Evolutionary conservation across 2,329 filamentous ascomycete species (phyloP), one percentile per base, ranked within the genome.

Genomic region (Cercospora sp.): DNA sequence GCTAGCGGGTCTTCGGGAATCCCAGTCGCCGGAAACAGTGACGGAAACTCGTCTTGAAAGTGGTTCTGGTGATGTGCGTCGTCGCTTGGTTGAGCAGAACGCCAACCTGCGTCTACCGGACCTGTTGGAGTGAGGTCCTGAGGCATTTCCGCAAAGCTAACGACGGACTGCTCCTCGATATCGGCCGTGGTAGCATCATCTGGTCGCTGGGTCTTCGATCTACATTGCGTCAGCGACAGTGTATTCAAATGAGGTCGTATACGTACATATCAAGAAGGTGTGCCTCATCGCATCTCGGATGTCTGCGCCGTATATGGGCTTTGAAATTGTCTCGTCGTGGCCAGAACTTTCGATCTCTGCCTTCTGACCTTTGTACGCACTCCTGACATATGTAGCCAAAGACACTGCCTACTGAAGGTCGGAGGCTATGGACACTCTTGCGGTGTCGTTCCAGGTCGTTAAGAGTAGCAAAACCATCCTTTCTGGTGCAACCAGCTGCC

Each of bases 321-420:
- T 89, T 89, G 78, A 97, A 97, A 75, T 97, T 97, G 78, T 97
- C 94, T 61, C 89, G 83, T 23, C 94, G 87, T 0, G 91, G 90
- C 92, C 92, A 97, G 40, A 85, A 81, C 77, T 96, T 97, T 33
- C 51, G 28, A 1, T 82, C 82, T 69, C 83, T 89, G 26, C 80
- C 82, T 23, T 80, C 74, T 6, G 79, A 79, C 5, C 86, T 80
- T 61, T 83, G 84, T 18, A 33, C 51, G 76, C 91, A 95, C 65
- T 83, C 85, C 71, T 85, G 92, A 45, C 82, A 82, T 68, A 85
- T 85, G 55, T 73, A 77, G 31, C 76, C 76, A 51, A 63, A 64
- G 20, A 81, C 82, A 0, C 80, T 81, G 8, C 84, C 83, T 1
- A 82, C 80, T 28, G 74, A 77, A 67, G 79, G 81, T 45, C 73